Evolutionary conservation across 2,329 filamentous ascomycete species (phyloP).

Genomic region (Aspergillus sp.): DNA sequence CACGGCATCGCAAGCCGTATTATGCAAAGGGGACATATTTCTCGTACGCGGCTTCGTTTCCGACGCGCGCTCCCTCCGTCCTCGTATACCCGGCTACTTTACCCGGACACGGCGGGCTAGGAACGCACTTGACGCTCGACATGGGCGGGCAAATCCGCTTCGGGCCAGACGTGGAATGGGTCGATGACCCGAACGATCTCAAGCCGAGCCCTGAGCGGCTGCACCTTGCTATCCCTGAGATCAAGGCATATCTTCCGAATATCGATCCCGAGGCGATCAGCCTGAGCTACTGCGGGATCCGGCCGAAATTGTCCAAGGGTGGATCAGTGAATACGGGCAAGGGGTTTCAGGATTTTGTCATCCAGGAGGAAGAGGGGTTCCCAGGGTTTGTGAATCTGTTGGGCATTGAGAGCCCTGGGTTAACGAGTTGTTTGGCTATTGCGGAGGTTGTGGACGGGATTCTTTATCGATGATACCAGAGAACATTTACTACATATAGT

Average conservation of each 20-base stretch:
- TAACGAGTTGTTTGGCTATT: constrained; percentile 87
- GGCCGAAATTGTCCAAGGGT: constrained; percentile 76
- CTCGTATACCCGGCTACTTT: constrained; percentile 87
- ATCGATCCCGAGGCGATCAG: constrained; percentile 69
- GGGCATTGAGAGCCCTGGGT: constrained; percentile 89
- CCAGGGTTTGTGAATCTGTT: constrained; percentile 85
- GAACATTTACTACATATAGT: not conserved
- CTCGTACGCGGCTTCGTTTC: constrained; percentile 71
- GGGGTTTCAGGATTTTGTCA: constrained; percentile 82
- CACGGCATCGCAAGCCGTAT: constrained; percentile 64
- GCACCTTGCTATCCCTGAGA: constrained; percentile 71
- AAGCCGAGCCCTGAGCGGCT: constrained; percentile 68
- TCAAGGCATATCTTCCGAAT: constrained; percentile 76
- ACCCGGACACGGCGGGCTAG: constrained; percentile 83
- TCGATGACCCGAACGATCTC: constrained; percentile 72
- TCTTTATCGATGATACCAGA: constrained; percentile 47
- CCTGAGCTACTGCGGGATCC: constrained; percentile 88
- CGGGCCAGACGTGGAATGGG: constrained; percentile 95
- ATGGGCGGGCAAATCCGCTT: constrained; percentile 83
- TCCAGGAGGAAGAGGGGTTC: constrained; percentile 76
- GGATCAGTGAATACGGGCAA: constrained; percentile 60
- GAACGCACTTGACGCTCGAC: constrained; percentile 92
- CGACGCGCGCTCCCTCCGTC: constrained; percentile 62
- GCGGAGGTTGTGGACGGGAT: constrained; percentile 72
- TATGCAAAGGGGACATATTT: constrained; percentile 98